These are phyloP conservation scores for Mycena rebaudengoi DNA, from an alignment of 768 basidiomycete genomes.

Conservation along the genomic window DNA sequence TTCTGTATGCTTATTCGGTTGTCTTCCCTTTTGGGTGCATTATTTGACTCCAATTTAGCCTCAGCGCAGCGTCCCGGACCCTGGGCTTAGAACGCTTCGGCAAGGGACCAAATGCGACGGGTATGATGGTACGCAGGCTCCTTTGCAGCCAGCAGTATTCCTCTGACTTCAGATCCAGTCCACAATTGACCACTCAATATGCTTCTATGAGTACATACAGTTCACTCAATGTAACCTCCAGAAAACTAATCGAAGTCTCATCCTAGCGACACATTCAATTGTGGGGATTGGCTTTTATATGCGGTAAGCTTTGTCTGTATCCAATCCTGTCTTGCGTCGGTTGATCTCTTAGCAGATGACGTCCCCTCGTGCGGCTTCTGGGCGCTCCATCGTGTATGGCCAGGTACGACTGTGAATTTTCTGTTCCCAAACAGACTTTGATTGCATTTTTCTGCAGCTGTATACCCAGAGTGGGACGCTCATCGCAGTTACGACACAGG, in stretches of 20 bases:
- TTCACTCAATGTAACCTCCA: not conserved
- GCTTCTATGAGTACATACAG: slow-evolving; percentile 72
- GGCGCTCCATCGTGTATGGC: slow-evolving; percentile 75
- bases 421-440: not conserved
- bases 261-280: slow-evolving; percentile 74
- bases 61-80: slow-evolving; percentile 60
- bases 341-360: slow-evolving; percentile 54
- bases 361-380: slow-evolving; percentile 69
- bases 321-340: not conserved
- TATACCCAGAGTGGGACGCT: slow-evolving; percentile 73
- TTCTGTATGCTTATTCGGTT: slow-evolving; percentile 62
- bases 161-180: not conserved
- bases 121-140: slow-evolving; percentile 64
- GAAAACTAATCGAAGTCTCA: slow-evolving; percentile 7
- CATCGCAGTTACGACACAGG: slow-evolving; percentile 82
- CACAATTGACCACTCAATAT: slow-evolving; percentile 69
- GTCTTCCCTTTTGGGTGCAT: not conserved
- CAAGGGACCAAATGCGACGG: slow-evolving; percentile 57
- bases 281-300: slow-evolving; percentile 83
- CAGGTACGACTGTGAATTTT: slow-evolving; percentile 54
- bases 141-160: not conserved
- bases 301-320: slow-evolving; percentile 58
- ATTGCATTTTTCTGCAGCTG: slow-evolving; percentile 52
- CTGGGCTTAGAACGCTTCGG: slow-evolving; percentile 61
- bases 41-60: slow-evolving; percentile 51